These are phyloP conservation scores for Bryoerythrophyllum caledonicum DNA, from an alignment of 225 moss, liverwort and hornwort species.

Conservation along the genomic window DNA sequence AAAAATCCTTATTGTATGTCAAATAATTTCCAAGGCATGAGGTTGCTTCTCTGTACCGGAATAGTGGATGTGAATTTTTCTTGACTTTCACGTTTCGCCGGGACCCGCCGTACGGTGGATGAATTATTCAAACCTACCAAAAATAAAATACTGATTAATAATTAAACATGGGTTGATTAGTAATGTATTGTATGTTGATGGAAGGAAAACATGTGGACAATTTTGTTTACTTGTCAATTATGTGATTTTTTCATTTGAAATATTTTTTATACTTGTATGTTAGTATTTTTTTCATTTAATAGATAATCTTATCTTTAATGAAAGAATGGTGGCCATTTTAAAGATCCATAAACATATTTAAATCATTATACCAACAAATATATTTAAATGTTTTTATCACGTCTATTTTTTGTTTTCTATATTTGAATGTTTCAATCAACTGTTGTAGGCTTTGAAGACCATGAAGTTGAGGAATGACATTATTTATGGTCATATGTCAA, in stretches of 20 bases:
- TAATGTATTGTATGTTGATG: neutral
- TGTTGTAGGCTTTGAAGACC: neutral
- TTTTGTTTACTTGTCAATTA: neutral
- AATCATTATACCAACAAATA: neutral
- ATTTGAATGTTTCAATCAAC: neutral
- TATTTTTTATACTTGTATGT: neutral
- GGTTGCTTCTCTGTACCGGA: neutral
- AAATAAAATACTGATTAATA: neutral
- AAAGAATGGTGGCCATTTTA: neutral
- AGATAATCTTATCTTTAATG: neutral
- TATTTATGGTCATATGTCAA: neutral
- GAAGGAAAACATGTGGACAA: slow-evolving; percentile 6
- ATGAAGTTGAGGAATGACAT: neutral
- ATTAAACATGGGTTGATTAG: no score
- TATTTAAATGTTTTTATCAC: neutral
- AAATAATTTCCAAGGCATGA: neutral
- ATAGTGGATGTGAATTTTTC: neutral
- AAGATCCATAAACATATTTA: no score
- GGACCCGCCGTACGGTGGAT: neutral
- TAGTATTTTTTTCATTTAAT: neutral
- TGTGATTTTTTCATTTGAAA: neutral
- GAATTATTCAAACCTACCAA: neutral
- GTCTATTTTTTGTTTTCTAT: neutral
- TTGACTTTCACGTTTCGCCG: neutral
- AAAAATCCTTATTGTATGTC: neutral